Conservation (phyloP, 2,329 filamentous ascomycete species). For the Celoporthe dispersa region DNA sequence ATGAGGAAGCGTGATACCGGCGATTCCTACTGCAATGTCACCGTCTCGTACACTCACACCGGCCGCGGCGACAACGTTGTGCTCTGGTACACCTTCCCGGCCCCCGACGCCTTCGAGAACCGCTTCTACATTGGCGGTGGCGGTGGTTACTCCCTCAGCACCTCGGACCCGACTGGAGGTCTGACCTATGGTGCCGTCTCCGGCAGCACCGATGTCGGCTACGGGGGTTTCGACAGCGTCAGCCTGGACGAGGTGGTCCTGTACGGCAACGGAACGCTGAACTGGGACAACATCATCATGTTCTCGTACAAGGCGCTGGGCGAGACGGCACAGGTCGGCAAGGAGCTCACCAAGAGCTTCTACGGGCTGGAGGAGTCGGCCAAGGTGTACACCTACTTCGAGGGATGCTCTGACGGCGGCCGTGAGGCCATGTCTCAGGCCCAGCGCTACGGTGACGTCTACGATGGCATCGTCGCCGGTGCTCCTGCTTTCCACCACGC, state of each 20-base stretch:
- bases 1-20: slow-evolving; percentile 31
- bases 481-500: slow-evolving; percentile 51
- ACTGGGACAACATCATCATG: slow-evolving; percentile 54
- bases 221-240: slow-evolving; percentile 44
- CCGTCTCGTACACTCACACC: slow-evolving; percentile 42
- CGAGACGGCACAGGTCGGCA: slow-evolving; percentile 55
- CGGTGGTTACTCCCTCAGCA: slow-evolving; percentile 47
- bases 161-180: slow-evolving; percentile 41
- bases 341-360: slow-evolving; percentile 46
- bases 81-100: slow-evolving; percentile 42
- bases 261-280: slow-evolving; percentile 53
- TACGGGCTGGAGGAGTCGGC: slow-evolving; percentile 38
- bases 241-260: slow-evolving; percentile 46
- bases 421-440: slow-evolving; percentile 54
- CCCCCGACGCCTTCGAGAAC: slow-evolving; percentile 45
- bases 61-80: slow-evolving; percentile 40
- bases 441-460: slow-evolving; percentile 45
- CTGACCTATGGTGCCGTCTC: slow-evolving; percentile 46
- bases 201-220: slow-evolving; percentile 49
- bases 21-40: slow-evolving; percentile 43
- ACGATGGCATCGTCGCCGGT: slow-evolving; percentile 50
- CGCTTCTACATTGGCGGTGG: slow-evolving; percentile 51
- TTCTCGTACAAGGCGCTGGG: slow-evolving; percentile 56
- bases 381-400: slow-evolving; percentile 56
- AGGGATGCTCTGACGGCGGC: slow-evolving; percentile 52